Base-by-base conservation (phyloP, 1,139 yeast species). In the Saccharomyces hybrid region DNA sequence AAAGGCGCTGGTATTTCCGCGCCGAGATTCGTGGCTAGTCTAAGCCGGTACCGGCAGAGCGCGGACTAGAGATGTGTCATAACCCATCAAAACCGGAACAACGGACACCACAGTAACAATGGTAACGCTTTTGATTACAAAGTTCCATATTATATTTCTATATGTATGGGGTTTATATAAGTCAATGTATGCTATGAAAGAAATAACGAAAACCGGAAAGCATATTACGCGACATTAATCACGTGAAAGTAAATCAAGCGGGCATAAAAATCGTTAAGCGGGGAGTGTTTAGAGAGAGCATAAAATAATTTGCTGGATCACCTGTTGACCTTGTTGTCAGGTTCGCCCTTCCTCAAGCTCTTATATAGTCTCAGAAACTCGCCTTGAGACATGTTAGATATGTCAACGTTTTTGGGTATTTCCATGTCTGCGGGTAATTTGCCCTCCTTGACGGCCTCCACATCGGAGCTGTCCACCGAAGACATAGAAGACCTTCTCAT, bases 361-460 rank as follows among this genome's bases (percentile, higher is more conserved):
- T 64, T 60, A 51, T 64, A 64, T 20, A 66, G 29, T n/a, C 55
- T 53, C 47, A 66, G 59, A 51, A 68, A 64, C 54, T 68, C 71
- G 28, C 51, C 51, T 46, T 62, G 68, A 13, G 70, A 58, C 56
- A 68, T 46, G 23, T 58, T 56, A 7, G 69, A 62, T 29, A 66
- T 53, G 50, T 65, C 69, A 8, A 65, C 67, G 6, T 38, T 38
- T 8, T 38, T 38, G 2, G 44, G 44, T 38, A 38, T 20, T 11
- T 38, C 44, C 4, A 38, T 61, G 59, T 55, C 47, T 55, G 58
- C 5, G 66, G 60, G 14, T 48, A 48, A 26, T 34, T 58, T 44
- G 27, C 52, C 51, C n/a, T 46, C 54, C 28, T 38, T 48, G 1
- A 46, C 51, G 31, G 42, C 52, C 27, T 49, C 51, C 16, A 5